Evolutionary conservation across 2,329 filamentous ascomycete species (phyloP).

Genomic region (Fusarium sp.): DNA sequence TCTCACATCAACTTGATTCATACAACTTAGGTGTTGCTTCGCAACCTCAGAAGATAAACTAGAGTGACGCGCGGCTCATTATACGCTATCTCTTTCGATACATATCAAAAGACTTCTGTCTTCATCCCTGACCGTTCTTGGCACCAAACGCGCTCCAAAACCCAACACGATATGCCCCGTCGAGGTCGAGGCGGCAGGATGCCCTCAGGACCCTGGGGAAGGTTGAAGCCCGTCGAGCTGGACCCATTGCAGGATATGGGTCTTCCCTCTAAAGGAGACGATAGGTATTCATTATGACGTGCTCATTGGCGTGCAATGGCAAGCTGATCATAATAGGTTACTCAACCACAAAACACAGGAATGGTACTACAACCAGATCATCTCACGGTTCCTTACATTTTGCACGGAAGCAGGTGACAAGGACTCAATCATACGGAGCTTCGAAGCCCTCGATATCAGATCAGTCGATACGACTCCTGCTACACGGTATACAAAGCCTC

Average conservation of each 20-base stretch:
- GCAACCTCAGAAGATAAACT: background rate
- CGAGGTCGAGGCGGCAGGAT: constrained; percentile 50
- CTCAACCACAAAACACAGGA: constrained; percentile 84
- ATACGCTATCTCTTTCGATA: background rate
- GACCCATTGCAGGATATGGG: constrained; percentile 86
- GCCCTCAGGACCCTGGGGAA: constrained; percentile 70
- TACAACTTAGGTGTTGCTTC: background rate
- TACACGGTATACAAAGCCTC: constrained; percentile 20
- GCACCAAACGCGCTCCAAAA: background rate
- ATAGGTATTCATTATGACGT: constrained; percentile 66
- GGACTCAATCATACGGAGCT: constrained; percentile 79
- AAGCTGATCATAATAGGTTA: constrained; percentile 60
- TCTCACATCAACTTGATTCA: constrained; percentile 27
- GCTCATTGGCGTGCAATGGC: background rate
- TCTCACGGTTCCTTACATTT: constrained; percentile 89
- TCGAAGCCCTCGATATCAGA: constrained; percentile 68
- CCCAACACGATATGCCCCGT: constrained; percentile 43
- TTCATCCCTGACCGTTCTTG: background rate
- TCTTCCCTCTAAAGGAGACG: constrained; percentile 91
- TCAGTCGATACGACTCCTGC: constrained; percentile 25
- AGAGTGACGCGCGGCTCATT: background rate
- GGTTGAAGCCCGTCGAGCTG: constrained; percentile 77
- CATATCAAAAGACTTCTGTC: background rate
- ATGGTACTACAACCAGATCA: constrained; percentile 86
- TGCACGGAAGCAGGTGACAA: constrained; percentile 79